Conservation (phyloP, 352 stramenopile genomes). For the Phytophthora pistaciae region DNA sequence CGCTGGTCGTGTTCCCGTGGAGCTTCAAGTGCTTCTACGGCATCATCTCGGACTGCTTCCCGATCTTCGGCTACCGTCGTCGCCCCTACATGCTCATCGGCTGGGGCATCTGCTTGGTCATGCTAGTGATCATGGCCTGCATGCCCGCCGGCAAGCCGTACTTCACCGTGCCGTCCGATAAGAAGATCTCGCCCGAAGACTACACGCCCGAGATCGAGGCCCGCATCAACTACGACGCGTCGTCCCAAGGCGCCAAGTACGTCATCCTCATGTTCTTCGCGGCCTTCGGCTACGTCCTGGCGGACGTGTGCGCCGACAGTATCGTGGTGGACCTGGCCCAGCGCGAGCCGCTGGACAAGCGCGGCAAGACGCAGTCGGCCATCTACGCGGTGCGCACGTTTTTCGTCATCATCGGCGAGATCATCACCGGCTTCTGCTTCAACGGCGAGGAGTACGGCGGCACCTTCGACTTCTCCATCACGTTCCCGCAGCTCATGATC, state of each 20-base stretch:
- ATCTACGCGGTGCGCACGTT: slow-evolving; percentile 63
- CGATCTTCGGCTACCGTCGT: slow-evolving; percentile 57
- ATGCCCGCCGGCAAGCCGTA: slow-evolving; percentile 59
- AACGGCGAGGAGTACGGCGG: slow-evolving; percentile 52
- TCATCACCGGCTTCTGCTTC: slow-evolving; percentile 57
- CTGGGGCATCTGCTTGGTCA: slow-evolving; percentile 55
- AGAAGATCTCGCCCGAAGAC: slow-evolving; percentile 32
- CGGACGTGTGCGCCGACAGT: slow-evolving; percentile 55
- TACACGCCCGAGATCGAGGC: slow-evolving; percentile 37
- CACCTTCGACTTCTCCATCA: slow-evolving; percentile 56
- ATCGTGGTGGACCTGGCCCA: slow-evolving; percentile 68
- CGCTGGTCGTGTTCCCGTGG: slow-evolving; percentile 39
- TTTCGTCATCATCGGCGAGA: slow-evolving; percentile 49
- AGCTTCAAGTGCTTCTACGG: slow-evolving; percentile 45
- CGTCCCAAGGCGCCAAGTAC: slow-evolving; percentile 48
- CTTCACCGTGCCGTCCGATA: slow-evolving; percentile 46
- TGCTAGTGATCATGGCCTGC: slow-evolving; percentile 59
- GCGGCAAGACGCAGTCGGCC: slow-evolving; percentile 59
- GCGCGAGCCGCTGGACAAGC: slow-evolving; percentile 58
- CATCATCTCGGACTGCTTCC: slow-evolving; percentile 35
- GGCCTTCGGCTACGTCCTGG: slow-evolving; percentile 42
- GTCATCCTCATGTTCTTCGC: slow-evolving; percentile 67
- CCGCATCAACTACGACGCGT: slow-evolving; percentile 47
- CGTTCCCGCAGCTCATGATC: slow-evolving; percentile 56
- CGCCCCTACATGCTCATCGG: slow-evolving; percentile 68